phyloP scores from a whole-genome alignment of 2,329 filamentous ascomycete genomes.

The Hypoxylon sp. region DNA sequence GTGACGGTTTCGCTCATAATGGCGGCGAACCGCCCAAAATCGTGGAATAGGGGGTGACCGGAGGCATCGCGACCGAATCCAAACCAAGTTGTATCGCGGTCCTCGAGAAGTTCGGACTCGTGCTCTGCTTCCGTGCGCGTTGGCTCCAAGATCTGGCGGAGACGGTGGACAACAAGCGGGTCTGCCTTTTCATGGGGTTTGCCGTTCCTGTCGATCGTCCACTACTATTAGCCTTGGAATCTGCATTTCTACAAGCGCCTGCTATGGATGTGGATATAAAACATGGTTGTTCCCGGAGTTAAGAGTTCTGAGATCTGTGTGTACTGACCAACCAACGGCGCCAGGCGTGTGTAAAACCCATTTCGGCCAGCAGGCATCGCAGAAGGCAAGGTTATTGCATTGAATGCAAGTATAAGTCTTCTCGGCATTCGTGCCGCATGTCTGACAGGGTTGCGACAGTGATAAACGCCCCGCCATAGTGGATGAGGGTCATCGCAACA shows the following conservation, averaged over 20 bases:
- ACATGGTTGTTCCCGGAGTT: constrained; percentile 21
- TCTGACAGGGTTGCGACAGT: constrained; percentile 52
- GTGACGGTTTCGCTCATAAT: constrained; percentile 57
- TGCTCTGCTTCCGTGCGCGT: constrained; percentile 53
- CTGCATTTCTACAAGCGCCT: not conserved
- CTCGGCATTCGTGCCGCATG: constrained; percentile 50
- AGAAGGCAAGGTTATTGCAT: constrained; percentile 55
- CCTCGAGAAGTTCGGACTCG: constrained; percentile 53
- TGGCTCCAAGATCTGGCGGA: constrained; percentile 55
- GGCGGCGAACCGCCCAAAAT: constrained; percentile 60
- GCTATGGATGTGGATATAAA: constrained; percentile 7
- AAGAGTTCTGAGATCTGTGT: constrained; percentile 34
- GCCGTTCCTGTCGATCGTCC: constrained; percentile 50
- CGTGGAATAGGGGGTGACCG: constrained; percentile 52
- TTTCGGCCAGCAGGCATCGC: constrained; percentile 53
- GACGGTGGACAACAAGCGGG: constrained; percentile 51
- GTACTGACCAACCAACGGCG: constrained; percentile 53
- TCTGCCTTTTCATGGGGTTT: constrained; percentile 55
- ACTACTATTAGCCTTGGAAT: constrained; percentile 38
- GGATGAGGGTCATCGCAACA: constrained; percentile 40
- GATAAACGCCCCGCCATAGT: constrained; percentile 43
- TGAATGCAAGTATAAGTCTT: constrained; percentile 54
- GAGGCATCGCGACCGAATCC: constrained; percentile 54
- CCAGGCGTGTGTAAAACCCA: constrained; percentile 52
- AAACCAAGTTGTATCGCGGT: constrained; percentile 56